Evolutionary conservation across 208 protist genomes (phyloP).

Genomic region (Naegleria lovaniensis): DNA sequence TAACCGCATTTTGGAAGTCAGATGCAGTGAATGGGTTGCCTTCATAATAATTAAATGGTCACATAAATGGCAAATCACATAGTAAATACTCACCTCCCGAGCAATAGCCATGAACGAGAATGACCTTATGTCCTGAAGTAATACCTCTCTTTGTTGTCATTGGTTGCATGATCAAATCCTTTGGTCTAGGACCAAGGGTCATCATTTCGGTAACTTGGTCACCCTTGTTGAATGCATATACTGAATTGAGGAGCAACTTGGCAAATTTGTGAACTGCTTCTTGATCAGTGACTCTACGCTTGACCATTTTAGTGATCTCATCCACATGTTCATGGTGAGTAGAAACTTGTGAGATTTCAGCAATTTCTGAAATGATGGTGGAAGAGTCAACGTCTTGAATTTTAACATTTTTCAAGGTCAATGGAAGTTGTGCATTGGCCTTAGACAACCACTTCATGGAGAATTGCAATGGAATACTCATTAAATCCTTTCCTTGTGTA

Average conservation of each 20-base stretch:
- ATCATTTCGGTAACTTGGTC: not conserved
- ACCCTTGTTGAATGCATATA: not conserved
- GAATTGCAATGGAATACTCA: not conserved
- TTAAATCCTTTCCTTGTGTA: not conserved
- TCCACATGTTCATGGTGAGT: not conserved
- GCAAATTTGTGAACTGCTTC: not conserved
- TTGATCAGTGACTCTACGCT: not conserved
- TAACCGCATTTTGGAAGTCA: constrained; percentile 32
- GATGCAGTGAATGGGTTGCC: constrained; percentile 23
- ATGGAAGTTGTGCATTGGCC: not conserved
- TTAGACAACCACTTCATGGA: not conserved
- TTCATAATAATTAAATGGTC: no score
- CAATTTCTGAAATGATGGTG: not conserved
- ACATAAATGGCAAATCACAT: no score
- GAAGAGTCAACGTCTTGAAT: not conserved
- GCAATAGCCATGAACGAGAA: constrained; percentile 42
- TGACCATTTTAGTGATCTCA: not conserved
- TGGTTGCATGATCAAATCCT: not conserved
- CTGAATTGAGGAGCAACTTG: not conserved
- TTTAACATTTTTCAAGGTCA: not conserved
- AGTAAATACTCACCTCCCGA: no score
- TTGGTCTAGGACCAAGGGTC: not conserved
- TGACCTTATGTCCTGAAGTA: not conserved
- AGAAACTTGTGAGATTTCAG: not conserved
- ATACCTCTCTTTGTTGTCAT: not conserved